These are phyloP conservation scores for Aspergillus coremiiformis DNA, from an alignment of 495 filamentous ascomycete species.

Conservation along the genomic window DNA sequence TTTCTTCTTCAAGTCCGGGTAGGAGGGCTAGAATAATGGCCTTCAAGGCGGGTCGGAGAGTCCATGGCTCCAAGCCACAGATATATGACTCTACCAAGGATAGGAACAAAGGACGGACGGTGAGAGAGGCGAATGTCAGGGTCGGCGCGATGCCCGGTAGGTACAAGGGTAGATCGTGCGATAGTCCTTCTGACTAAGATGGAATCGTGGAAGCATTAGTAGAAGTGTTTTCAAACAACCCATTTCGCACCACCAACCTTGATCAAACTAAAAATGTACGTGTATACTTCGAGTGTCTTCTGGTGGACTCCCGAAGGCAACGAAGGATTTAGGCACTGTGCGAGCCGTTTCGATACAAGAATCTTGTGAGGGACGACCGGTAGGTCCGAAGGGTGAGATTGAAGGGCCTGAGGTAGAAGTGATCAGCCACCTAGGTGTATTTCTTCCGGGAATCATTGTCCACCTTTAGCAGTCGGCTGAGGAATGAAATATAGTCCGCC, in stretches of 20 bases:
- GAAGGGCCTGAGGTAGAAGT: slow-evolving; percentile 60
- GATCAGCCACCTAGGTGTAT: slow-evolving; percentile 15
- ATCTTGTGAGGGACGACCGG: slow-evolving; percentile 74
- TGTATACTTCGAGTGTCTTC: slow-evolving; percentile 91
- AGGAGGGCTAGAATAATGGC: slow-evolving; percentile 77
- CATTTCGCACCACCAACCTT: slow-evolving; percentile 17
- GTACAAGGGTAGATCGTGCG: slow-evolving; percentile 76
- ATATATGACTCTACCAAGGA: slow-evolving; percentile 76
- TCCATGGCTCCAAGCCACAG: slow-evolving; percentile 56
- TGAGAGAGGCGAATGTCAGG: slow-evolving; percentile 86
- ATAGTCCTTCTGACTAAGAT: slow-evolving; percentile 56
- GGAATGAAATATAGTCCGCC: slow-evolving; percentile 98
- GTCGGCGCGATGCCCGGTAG: slow-evolving; percentile 82
- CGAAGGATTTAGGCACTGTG: slow-evolving; percentile 89
- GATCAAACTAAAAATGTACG: slow-evolving; percentile 62
- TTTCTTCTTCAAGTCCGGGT: slow-evolving; percentile 90
- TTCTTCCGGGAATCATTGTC: slow-evolving; percentile 5
- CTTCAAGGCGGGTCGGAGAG: slow-evolving; percentile 81
- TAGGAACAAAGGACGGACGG: slow-evolving; percentile 76
- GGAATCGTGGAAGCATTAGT: slow-evolving; percentile 10
- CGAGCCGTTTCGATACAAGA: slow-evolving; percentile 78
- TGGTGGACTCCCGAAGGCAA: slow-evolving; percentile 98
- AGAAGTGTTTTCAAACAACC: background rate
- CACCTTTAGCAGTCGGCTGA: slow-evolving; percentile 87
- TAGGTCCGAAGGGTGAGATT: slow-evolving; percentile 68